Conservation (phyloP, 805 yeast species). For the Lachancea fermentati region DNA sequence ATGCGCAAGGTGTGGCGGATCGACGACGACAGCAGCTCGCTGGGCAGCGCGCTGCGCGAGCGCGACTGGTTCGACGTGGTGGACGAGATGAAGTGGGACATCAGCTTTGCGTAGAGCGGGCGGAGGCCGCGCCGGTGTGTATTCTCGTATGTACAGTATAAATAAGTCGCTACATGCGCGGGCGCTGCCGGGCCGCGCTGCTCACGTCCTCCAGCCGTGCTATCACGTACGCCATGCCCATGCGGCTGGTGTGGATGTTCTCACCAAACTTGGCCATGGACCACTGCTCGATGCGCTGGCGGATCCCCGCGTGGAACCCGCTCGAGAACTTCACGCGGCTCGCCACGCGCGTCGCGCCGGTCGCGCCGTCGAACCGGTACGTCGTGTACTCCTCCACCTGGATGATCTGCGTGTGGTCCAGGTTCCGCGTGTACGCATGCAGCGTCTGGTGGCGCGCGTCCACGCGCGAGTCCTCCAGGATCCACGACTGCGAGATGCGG, state of each 20-base stretch:
- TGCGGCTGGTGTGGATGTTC: slow-evolving; percentile 57
- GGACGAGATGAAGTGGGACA: slow-evolving; percentile 66
- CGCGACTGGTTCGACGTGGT: slow-evolving; percentile 67
- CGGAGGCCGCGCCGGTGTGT: too few relatives aligned
- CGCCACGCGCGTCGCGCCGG: slow-evolving; percentile 40
- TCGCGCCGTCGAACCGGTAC: slow-evolving; percentile 38
- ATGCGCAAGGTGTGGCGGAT: slow-evolving; percentile 40
- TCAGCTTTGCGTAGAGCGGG: slow-evolving; percentile 53
- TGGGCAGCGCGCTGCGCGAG: slow-evolving; percentile 5
- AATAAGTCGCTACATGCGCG: not conserved
- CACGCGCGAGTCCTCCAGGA: slow-evolving; percentile 70
- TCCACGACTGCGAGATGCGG: slow-evolving; percentile 65
- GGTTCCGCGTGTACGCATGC: slow-evolving; percentile 69
- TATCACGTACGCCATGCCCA: slow-evolving; percentile 78
- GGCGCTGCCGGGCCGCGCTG: not conserved
- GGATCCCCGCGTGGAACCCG: slow-evolving; percentile 52
- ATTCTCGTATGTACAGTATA: not conserved
- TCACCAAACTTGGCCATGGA: slow-evolving; percentile 63
- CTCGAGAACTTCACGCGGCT: slow-evolving; percentile 66
- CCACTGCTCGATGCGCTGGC: slow-evolving; percentile 77
- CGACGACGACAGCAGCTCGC: slow-evolving; percentile 20
- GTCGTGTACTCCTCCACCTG: slow-evolving; percentile 71
- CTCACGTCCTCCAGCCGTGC: slow-evolving; percentile 43
- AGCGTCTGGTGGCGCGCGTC: slow-evolving; percentile 53
- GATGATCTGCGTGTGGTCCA: slow-evolving; percentile 76